These are phyloP conservation scores for Tolypocladium amazonense DNA, from an alignment of 2,329 filamentous ascomycete species.

Conservation along the genomic window DNA sequence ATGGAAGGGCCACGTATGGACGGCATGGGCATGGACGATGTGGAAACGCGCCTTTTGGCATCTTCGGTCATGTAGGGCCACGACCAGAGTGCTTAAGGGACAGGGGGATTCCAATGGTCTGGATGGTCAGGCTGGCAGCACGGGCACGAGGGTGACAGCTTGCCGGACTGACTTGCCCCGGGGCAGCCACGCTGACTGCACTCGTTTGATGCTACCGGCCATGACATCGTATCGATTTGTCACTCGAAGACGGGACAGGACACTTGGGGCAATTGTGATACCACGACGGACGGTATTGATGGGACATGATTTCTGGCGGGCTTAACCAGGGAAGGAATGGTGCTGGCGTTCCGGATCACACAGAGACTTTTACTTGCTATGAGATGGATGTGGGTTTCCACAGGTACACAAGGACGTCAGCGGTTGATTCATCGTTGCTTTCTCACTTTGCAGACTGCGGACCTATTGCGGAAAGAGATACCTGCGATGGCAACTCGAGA, in stretches of 20 bases:
- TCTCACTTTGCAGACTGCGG: neutral
- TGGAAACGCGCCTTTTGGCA: conserved; percentile 31
- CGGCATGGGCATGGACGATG: conserved; percentile 32
- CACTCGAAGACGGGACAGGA: neutral
- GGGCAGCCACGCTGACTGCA: neutral
- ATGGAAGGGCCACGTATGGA: conserved; percentile 32
- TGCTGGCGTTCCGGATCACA: conserved; percentile 2
- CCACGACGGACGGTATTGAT: neutral
- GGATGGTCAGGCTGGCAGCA: neutral
- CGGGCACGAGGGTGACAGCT: neutral
- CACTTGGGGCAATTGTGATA: neutral
- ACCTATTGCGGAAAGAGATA: neutral
- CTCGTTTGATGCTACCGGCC: neutral
- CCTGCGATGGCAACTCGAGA: neutral
- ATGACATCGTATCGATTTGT: neutral
- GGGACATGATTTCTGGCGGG: neutral
- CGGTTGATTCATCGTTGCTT: neutral
- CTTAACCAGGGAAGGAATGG: neutral
- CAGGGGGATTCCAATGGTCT: neutral
- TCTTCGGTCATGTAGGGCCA: conserved; percentile 30
- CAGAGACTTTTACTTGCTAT: conserved; percentile 1
- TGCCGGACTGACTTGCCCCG: neutral
- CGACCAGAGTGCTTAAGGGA: conserved; percentile 1
- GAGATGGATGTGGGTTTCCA: neutral
- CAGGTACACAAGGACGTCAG: neutral